Base-by-base conservation (phyloP, 805 yeast genomes). In the Candida manassasensis region DNA sequence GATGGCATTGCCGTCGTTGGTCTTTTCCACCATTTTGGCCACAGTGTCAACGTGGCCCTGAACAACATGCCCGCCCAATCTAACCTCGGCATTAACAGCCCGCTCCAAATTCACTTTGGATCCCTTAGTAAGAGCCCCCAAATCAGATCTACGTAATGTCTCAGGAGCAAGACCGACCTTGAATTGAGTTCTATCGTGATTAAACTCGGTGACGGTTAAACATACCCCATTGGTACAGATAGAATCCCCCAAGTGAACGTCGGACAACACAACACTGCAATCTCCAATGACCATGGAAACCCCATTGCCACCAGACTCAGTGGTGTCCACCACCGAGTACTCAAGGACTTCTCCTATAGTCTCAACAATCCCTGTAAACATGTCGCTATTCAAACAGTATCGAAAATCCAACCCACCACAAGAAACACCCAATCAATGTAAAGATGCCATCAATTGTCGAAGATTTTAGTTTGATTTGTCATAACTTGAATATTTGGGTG, bases 351-450 rank as follows among this genome's bases (percentile, higher is more conserved):
- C 69, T 7, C 96, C 97, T 19, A 88, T 77, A 24, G 69, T 68
- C 55, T 90, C 98, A 3, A 90, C 94, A 29, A 90, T 77, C 19
- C 98, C 98, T 0, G 98, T 90, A 50, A 90, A 90, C 98, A 90
- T 89, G 6, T 7, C 12, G 12, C n/a, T n/a, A n/a, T n/a, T n/a
- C n/a, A n/a, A n/a, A n/a, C n/a, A n/a, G n/a, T n/a, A n/a, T n/a
- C n/a, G n/a, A n/a, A n/a, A n/a, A n/a, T n/a, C n/a, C n/a, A n/a
- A n/a, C n/a, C n/a, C n/a, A n/a, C n/a, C n/a, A n/a, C n/a, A n/a
- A n/a, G n/a, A n/a, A n/a, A n/a, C n/a, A n/a, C n/a, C n/a, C n/a
- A n/a, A n/a, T n/a, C n/a, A n/a, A n/a, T n/a, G n/a, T n/a, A n/a
- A n/a, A n/a, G n/a, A n/a, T n/a, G n/a, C n/a, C n/a, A n/a, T n/a